Evolutionary conservation across 2,329 filamentous ascomycete genomes (phyloP).

Genomic region (Aspergillus sp.): DNA sequence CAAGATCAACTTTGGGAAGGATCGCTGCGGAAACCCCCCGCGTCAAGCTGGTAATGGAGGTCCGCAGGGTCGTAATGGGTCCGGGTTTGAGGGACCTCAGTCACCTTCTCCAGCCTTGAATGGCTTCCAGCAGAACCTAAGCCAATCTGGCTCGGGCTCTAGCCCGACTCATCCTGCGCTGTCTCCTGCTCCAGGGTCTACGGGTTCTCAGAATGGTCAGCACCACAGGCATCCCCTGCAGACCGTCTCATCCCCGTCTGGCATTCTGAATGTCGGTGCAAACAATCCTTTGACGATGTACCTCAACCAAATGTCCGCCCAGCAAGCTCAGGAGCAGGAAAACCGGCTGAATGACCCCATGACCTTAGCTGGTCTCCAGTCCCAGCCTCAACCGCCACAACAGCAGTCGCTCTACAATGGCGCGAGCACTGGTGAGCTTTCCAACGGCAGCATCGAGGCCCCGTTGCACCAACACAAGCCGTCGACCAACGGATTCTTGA

Average conservation of each 20-base stretch:
- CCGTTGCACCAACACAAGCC: slow-evolving; percentile 58
- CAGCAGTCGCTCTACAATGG: slow-evolving; percentile 80
- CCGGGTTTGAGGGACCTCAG: slow-evolving; percentile 54
- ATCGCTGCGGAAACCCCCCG: slow-evolving; percentile 93
- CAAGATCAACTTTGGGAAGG: slow-evolving; percentile 99
- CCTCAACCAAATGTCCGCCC: slow-evolving; percentile 70
- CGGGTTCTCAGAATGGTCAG: slow-evolving; percentile 57
- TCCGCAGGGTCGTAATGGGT: slow-evolving; percentile 65
- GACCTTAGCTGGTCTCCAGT: slow-evolving; percentile 48
- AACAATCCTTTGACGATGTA: slow-evolving; percentile 95
- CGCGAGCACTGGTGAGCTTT: slow-evolving; percentile 65
- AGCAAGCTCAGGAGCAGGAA: slow-evolving; percentile 67
- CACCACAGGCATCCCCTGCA: slow-evolving; percentile 62
- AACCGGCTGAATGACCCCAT: slow-evolving; percentile 47
- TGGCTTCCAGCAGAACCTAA: slow-evolving; percentile 57
- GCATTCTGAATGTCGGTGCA: slow-evolving; percentile 73
- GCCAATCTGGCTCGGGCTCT: slow-evolving; percentile 58
- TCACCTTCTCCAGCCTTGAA: slow-evolving; percentile 59
- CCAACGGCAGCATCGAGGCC: slow-evolving; percentile 54
- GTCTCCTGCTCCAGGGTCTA: slow-evolving; percentile 57
- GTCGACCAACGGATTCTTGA: slow-evolving; percentile 65
- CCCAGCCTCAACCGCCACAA: slow-evolving; percentile 71
- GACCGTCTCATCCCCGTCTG: slow-evolving; percentile 59
- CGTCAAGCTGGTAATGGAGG: slow-evolving; percentile 74
- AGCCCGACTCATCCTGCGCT: slow-evolving; percentile 61